These are phyloP conservation scores for Yamadazyma endophytica DNA, from an alignment of 805 yeast genomes.

Conservation along the genomic window DNA sequence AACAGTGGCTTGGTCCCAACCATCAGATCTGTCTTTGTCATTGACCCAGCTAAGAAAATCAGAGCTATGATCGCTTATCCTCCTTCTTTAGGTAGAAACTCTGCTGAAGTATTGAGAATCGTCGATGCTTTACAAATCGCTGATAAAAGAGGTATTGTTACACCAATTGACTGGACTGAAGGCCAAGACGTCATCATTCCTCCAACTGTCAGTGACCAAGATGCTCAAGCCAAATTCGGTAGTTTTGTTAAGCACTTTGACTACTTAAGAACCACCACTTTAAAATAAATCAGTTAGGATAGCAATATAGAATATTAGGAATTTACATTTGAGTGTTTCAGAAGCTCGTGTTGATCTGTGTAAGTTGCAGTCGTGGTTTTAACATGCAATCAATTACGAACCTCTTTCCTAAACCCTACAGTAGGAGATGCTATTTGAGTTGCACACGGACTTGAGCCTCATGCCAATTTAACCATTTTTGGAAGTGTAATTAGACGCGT, in stretches of 20 bases:
- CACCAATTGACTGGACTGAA: slow-evolving; percentile 70
- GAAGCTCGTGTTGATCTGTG: no score
- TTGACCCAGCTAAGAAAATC: slow-evolving; percentile 63
- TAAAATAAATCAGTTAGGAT: slow-evolving; percentile 21
- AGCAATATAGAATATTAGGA: no score
- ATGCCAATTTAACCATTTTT: slow-evolving; percentile 15
- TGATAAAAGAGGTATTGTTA: slow-evolving; percentile 58
- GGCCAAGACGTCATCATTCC: slow-evolving; percentile 75
- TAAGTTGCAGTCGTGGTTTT: background rate
- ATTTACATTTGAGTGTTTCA: no score
- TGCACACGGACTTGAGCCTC: no score
- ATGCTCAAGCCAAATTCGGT: slow-evolving; percentile 74
- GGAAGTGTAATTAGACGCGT: slow-evolving; percentile 17
- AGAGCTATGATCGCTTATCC: slow-evolving; percentile 66
- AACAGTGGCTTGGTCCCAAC: slow-evolving; percentile 61
- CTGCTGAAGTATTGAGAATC: slow-evolving; percentile 68
- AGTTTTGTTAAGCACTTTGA: slow-evolving; percentile 83
- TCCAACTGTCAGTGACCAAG: slow-evolving; percentile 57
- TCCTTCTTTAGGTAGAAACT: slow-evolving; percentile 71
- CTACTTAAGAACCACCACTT: slow-evolving; percentile 67
- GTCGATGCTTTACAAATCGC: slow-evolving; percentile 66
- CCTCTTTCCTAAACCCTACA: no score
- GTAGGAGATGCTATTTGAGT: no score
- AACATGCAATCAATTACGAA: background rate
- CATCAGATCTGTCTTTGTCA: slow-evolving; percentile 66